A percentile compares a stretch with the other conserved stretches of the same genome.
Conservation (phyloP, 768 basidiomycete species). For the Austroboletus festivus region DNA sequence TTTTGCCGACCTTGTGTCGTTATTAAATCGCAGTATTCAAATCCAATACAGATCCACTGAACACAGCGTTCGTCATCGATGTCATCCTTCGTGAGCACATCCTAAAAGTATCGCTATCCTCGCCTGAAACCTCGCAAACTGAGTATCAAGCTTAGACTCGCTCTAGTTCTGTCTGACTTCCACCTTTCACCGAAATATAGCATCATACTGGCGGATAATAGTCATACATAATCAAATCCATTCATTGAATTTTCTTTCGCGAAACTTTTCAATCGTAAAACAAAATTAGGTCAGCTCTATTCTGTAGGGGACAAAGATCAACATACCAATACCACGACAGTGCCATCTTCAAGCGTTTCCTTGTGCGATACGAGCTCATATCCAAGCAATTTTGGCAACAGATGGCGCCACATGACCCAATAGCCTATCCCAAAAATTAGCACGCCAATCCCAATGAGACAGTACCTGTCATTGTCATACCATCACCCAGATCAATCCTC, state of each 20-base stretch:
- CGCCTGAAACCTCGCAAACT: no score
- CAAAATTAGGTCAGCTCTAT: neutral
- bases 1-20: no score
- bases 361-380: slow-evolving; percentile 49
- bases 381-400: slow-evolving; percentile 47
- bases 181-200: no score
- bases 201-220: no score
- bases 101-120: no score
- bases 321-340: slow-evolving; percentile 50
- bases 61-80: no score
- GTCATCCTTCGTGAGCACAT: no score
- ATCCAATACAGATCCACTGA: no score
- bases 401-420: slow-evolving; percentile 53
- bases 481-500: neutral
- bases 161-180: no score
- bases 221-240: no score
- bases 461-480: slow-evolving; percentile 37
- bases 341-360: slow-evolving; percentile 48
- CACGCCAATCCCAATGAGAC: slow-evolving; percentile 50
- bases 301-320: neutral
- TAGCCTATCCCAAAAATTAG: slow-evolving; percentile 46
- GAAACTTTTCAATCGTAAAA: slow-evolving; percentile 16
- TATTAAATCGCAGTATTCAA: no score
- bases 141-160: neutral
- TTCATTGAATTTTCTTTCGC: slow-evolving; percentile 7